phyloP scores from a whole-genome alignment of 371 early-diverging fungal genomes.

The Mucor lusitanicus region DNA sequence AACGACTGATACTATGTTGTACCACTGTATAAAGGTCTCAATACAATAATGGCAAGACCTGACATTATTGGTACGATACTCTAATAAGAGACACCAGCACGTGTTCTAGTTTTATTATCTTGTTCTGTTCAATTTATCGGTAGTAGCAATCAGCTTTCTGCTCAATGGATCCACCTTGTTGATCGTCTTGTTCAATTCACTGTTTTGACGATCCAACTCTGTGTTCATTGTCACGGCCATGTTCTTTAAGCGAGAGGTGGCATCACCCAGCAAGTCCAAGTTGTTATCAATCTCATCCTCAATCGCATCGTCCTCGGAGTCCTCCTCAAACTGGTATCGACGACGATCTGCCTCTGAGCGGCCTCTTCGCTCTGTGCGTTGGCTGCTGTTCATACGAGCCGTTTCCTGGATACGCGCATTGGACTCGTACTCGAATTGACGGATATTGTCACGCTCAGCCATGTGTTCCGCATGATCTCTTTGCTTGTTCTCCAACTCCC shows the following conservation, averaged over 20 bases:
- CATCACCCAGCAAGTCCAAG: conserved; percentile 66
- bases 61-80: too few species aligned
- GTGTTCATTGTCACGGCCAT: conserved; percentile 74
- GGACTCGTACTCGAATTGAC: conserved; percentile 49
- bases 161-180: conserved; percentile 48
- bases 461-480: conserved; percentile 53
- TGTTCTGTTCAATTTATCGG: conserved; percentile 51
- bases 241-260: conserved; percentile 69
- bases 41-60: too few species aligned
- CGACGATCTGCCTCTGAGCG: conserved; percentile 62
- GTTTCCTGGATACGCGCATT: conserved; percentile 57
- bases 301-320: conserved; percentile 65
- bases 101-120: conserved; percentile 14
- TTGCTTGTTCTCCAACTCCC: conserved; percentile 53
- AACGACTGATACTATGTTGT: too few species aligned
- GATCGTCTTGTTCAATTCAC: conserved; percentile 30
- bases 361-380: conserved; percentile 45
- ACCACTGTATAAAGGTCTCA: too few species aligned
- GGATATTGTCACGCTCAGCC: conserved; percentile 42
- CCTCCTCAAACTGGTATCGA: conserved; percentile 68
- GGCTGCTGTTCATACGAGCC: conserved; percentile 45
- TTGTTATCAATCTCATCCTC: conserved; percentile 85
- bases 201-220: conserved; percentile 76
- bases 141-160: conserved; percentile 41
- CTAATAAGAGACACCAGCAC: background rate